Base-by-base conservation (phyloP, 2,329 filamentous ascomycete genomes). In the Thielaviopsis cerberus region DNA sequence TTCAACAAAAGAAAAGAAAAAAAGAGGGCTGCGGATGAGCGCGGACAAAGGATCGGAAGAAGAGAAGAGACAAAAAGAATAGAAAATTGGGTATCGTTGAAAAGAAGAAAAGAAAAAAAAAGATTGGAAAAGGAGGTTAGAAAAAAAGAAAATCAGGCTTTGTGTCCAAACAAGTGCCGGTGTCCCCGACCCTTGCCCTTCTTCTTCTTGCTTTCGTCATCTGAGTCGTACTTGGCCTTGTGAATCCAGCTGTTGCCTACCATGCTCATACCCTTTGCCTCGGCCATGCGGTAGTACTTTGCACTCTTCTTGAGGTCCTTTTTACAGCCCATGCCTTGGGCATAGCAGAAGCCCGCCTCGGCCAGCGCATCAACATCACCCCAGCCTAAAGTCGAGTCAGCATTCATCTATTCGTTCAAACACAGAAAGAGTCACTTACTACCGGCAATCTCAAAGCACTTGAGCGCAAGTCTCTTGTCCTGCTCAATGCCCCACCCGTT, bases 231-330 rank as follows among this genome's bases (percentile, higher is more conserved):
- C 68, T 97, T 97, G 59, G 88, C 73, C 70, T 97, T 97, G 75
- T 96, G 90, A 64, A 97, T 97, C 91, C 92, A 98, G 75, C 89
- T 96, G 69, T 97, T 97, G 58, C 92, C 92, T 59, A 95, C 85
- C 89, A 97, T 97, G 70, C 82, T 94, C 76, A 96, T 90, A 6
- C 92, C 92, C 71, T 92, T 92, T 24, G 85, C 82, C 69, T 95
- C 92, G 5, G 92, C 92, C 74, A 84, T 78, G 23, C 92, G 83
- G 69, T 97, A 97, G 66, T 92, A 88, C 61, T 81, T 86, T 60
- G 92, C 91, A 54, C 88, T 91, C 72, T 90, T 96, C 74, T 89
- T 96, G 67, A 96, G 74, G 67, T 97, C 87, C 72, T 97, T 98
- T 75, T 92, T 95, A 69, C 87, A 94, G 4, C 92, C 92, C 57